A percentile compares a stretch with the other conserved stretches of the same genome.
Evolutionary conservation across 164 flowering plant genomes (phyloP).

Genomic region (Dillenia turbinata): DNA sequence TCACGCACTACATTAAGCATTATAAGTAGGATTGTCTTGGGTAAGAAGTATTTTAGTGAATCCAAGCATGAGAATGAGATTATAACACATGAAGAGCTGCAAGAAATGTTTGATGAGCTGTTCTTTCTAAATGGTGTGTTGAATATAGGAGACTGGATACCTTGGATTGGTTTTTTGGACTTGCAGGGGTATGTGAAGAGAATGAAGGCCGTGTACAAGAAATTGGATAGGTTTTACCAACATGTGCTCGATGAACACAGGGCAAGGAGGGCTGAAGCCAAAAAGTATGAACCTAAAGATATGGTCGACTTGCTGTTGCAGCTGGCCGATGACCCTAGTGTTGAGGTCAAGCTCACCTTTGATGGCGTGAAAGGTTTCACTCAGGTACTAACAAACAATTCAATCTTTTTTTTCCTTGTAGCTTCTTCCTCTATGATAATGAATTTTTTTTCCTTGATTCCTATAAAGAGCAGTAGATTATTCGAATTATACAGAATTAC

Average conservation of each 20-base stretch:
- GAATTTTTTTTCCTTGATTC: too few relatives aligned
- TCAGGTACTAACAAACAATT: background rate
- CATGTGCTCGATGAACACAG: constrained; percentile 18
- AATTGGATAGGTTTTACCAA: constrained; percentile 13
- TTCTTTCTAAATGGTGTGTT: constrained; percentile 20
- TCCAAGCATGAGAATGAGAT: background rate
- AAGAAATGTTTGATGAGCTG: constrained; percentile 21
- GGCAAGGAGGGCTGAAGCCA: background rate
- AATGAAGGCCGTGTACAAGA: constrained; percentile 16
- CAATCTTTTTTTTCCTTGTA: too few relatives aligned
- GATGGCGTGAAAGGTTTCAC: constrained; percentile 16
- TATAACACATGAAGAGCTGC: constrained; percentile 9
- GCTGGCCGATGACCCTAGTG: constrained; percentile 17
- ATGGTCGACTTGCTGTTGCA: constrained; percentile 24
- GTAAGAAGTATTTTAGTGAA: constrained; percentile 10
- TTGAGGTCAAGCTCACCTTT: constrained; percentile 16
- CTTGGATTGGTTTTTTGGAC: constrained; percentile 15
- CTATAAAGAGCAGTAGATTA: too few relatives aligned
- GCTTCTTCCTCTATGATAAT: too few relatives aligned
- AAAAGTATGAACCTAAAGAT: constrained; percentile 7
- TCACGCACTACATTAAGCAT: constrained; percentile 1
- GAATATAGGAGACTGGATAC: constrained; percentile 21
- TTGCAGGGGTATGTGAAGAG: constrained; percentile 23
- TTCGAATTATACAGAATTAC: too few relatives aligned
- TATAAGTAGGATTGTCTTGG: constrained; percentile 16